Conservation (phyloP, 768 basidiomycete genomes). For the Tricholoma matsutake region DNA sequence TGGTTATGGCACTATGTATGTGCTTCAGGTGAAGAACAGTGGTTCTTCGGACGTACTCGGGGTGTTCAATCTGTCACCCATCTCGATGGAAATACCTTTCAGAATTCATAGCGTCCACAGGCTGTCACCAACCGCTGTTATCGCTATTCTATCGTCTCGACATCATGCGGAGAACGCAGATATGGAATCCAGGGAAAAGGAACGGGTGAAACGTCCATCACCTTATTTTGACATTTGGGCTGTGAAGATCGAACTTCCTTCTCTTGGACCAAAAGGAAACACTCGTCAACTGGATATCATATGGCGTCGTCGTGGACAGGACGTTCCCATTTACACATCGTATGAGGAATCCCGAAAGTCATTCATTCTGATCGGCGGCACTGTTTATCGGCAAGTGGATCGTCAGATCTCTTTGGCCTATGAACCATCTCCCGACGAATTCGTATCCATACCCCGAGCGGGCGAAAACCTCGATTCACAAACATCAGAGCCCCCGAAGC, state of each 20-base stretch:
- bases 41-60: constrained; percentile 47
- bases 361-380: constrained; percentile 59
- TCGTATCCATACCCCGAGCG: constrained; percentile 63
- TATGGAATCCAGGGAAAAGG: constrained; percentile 12
- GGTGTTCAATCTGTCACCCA: constrained; percentile 44
- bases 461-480: constrained; percentile 52
- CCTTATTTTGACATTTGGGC: constrained; percentile 67
- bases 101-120: constrained; percentile 30
- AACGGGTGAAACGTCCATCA: constrained; percentile 24
- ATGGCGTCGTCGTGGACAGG: constrained; percentile 70
- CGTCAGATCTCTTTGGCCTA: constrained; percentile 34
- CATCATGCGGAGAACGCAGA: constrained; percentile 31
- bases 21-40: constrained; percentile 42
- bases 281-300: constrained; percentile 44
- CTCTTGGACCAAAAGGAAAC: constrained; percentile 26
- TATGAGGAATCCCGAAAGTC: constrained; percentile 44
- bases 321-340: constrained; percentile 60
- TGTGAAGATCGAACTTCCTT: constrained; percentile 46
- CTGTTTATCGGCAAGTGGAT: constrained; percentile 45
- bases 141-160: constrained; percentile 60
- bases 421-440: constrained; percentile 62
- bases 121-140: constrained; percentile 34
- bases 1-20: constrained; percentile 66
- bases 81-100: constrained; percentile 36
- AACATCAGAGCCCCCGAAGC: constrained; percentile 39